These are phyloP conservation scores for Lodderomyces orthopsilosis DNA, from an alignment of 1,139 yeast species.

Conservation along the genomic window DNA sequence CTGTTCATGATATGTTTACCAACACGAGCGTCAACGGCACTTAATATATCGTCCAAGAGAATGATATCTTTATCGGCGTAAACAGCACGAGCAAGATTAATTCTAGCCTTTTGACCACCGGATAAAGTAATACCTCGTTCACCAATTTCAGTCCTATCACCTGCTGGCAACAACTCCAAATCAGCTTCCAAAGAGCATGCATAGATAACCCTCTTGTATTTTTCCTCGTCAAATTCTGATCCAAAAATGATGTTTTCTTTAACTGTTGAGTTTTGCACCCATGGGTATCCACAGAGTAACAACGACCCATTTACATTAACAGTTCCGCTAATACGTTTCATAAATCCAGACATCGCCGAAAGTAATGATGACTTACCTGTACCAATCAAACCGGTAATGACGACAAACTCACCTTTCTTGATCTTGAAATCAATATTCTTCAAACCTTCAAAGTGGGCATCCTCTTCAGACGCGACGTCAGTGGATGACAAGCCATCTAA, in stretches of 20 bases:
- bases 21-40: constrained; percentile 52
- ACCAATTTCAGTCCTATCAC: constrained; percentile 47
- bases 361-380: constrained; percentile 69
- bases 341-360: constrained; percentile 52
- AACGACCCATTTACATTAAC: constrained; percentile 39
- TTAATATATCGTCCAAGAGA: constrained; percentile 44
- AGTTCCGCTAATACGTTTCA: constrained; percentile 43
- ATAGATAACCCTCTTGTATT: constrained; percentile 29
- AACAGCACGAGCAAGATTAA: constrained; percentile 46
- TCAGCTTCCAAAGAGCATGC: constrained; percentile 38
- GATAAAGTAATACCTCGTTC: constrained; percentile 49
- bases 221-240: constrained; percentile 21
- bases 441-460: constrained; percentile 14
- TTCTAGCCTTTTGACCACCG: constrained; percentile 51
- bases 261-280: constrained; percentile 47
- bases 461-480: constrained; percentile 9
- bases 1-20: constrained; percentile 44
- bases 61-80: constrained; percentile 40
- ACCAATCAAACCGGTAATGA: constrained; percentile 72
- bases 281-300: constrained; percentile 50
- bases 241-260: constrained; percentile 41
- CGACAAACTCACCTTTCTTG: constrained; percentile 56
- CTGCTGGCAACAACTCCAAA: constrained; percentile 38
- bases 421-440: constrained; percentile 20
- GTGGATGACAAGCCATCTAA: constrained; percentile 1